Evolutionary conservation across 148 eudicot genomes (phyloP), one percentile per base, ranked within the genome.

Genomic region (Chenopodium formosanum): DNA sequence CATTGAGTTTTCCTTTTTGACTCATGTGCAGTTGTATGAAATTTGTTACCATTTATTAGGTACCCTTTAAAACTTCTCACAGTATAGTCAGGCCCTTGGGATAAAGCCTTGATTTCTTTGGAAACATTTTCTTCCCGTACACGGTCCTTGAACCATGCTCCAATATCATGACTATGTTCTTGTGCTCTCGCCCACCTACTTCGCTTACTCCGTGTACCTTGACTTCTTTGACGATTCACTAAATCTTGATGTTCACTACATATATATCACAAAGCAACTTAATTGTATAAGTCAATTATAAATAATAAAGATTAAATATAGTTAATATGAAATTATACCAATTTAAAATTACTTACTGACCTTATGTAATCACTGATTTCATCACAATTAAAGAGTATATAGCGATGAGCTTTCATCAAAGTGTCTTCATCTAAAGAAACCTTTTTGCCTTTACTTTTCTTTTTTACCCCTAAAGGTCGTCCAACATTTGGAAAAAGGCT

Each of bases 331-430:
- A 53, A 53, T 3, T 3, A 13, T 68, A 13, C 4, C 31, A 34
- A 34, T 34, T 29, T 1, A 20, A 4, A 53, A 10, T 20, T 14
- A 4, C 12, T 4, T 1, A 32, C 32, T 77, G 23, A 77, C 77
- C 67, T 8, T 17, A 68, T 9, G 17, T 50, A 82, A 4, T n/a
- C 29, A 22, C 53, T 9, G 31, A 82, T 74, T 16, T 60, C 22
- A 40, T 77, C 80, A 27, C 84, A 82, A 77, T 82, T 82, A 11
- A 70, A 76, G 0, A 77, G 60, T 16, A 77, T 63, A 60, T 82
- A 82, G 1, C 71, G 70, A 11, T 77, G 80, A 1, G 80, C 81
- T 44, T 40, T 60, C 4, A 37, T 46, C 70, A 8, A 47, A 11
- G 80, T 77, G 3, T 77, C 17, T 0, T 82, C 68, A 82, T 70